Evolutionary conservation across 2,329 filamentous ascomycete genomes (phyloP).

Genomic region (Aspergillus pseudoterreus): DNA sequence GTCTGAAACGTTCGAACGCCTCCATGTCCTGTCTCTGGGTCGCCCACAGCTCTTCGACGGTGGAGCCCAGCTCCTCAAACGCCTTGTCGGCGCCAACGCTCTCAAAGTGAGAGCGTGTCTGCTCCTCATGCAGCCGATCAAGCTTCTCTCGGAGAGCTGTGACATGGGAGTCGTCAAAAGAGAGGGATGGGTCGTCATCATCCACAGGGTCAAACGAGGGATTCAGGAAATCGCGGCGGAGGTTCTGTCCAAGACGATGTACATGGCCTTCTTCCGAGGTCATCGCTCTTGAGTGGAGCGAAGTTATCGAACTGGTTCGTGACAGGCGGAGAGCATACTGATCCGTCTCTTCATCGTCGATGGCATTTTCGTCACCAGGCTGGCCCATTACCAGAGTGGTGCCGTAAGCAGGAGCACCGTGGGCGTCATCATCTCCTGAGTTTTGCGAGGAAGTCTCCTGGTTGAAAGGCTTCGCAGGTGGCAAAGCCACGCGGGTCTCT

Average conservation of each 20-base stretch:
- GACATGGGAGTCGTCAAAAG: conserved; percentile 42
- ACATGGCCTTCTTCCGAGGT: conserved; percentile 67
- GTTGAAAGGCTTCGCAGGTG: conserved; percentile 11
- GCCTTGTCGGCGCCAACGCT: conserved; percentile 37
- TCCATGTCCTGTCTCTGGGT: conserved; percentile 42
- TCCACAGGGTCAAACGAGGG: conserved; percentile 42
- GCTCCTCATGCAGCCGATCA: conserved; percentile 40
- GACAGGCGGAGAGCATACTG: conserved; percentile 48
- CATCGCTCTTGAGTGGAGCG: conserved; percentile 61
- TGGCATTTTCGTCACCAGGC: conserved; percentile 29
- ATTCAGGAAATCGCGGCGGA: conserved; percentile 61
- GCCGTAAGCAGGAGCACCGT: conserved; percentile 29
- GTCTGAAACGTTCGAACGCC: conserved; percentile 41
- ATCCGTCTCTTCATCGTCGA: conserved; percentile 41
- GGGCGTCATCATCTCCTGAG: conserved; percentile 31
- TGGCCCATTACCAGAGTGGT: conserved; percentile 16
- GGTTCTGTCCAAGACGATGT: conserved; percentile 64
- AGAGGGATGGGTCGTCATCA: conserved; percentile 26
- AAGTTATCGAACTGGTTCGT: conserved; percentile 64
- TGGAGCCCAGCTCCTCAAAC: conserved; percentile 42
- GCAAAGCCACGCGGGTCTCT: conserved; percentile 63
- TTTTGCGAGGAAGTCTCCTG: conserved; percentile 32
- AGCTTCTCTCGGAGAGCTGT: conserved; percentile 42
- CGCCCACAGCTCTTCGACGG: conserved; percentile 43
- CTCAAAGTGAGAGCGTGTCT: conserved; percentile 39